A percentile compares a stretch with the other conserved stretches of the same genome.
Conservation (phyloP, 1,284 basidiomycete species). For the Boletus sp. region DNA sequence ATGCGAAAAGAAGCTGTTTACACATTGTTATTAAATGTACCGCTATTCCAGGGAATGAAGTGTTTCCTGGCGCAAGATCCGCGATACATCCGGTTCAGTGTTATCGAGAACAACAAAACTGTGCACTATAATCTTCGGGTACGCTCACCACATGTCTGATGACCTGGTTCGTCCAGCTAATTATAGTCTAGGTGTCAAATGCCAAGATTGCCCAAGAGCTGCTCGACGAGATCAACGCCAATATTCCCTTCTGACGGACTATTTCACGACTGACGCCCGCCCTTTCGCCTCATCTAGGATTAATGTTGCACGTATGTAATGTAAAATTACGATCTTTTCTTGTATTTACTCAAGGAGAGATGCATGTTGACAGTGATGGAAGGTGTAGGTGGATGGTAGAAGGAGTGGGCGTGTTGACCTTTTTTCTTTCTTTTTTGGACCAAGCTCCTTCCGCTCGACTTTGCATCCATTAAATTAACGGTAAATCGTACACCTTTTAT, state of each 20-base stretch:
- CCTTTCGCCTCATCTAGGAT: conserved; percentile 31
- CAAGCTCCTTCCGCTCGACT: conserved; percentile 1
- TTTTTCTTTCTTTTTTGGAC: conserved; percentile 18
- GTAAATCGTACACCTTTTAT: conserved; percentile 27
- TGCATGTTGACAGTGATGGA: conserved; percentile 25
- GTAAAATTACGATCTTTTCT: conserved; percentile 31
- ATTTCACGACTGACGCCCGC: conserved; percentile 17
- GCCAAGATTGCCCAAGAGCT: conserved; percentile 60
- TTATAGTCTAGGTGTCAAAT: conserved; percentile 45
- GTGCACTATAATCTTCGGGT: conserved; percentile 79
- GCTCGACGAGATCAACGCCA: conserved; percentile 51
- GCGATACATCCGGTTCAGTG: conserved; percentile 74
- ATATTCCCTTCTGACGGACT: conserved; percentile 42
- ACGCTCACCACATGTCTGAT: conserved; percentile 24
- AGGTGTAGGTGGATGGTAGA: conserved; percentile 14
- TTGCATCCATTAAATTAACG: conserved; percentile 26
- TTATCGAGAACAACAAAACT: conserved; percentile 62
- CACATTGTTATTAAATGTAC: conserved; percentile 79
- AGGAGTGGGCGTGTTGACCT: conserved; percentile 8
- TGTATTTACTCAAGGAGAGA: conserved; percentile 29
- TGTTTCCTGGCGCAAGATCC: conserved; percentile 76
- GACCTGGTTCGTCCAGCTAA: background rate
- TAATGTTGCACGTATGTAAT: conserved; percentile 36
- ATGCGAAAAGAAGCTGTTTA: conserved; percentile 95
- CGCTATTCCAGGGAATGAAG: conserved; percentile 84